phyloP scores from a whole-genome alignment of 768 basidiomycete species.

The Boletellus ananiceps region DNA sequence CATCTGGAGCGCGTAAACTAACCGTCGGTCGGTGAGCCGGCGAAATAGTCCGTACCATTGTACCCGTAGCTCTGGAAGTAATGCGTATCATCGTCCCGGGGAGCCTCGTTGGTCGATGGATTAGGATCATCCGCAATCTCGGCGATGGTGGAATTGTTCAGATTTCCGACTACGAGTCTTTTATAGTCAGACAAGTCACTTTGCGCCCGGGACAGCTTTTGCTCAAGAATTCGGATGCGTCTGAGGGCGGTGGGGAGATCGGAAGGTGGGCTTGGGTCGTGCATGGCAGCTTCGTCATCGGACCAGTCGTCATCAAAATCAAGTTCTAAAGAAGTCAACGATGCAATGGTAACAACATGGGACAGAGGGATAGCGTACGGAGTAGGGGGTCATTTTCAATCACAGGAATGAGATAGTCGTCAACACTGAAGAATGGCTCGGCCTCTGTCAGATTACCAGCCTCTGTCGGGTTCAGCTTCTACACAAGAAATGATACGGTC shows the following conservation, averaged over 20 bases:
- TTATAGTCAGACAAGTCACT: slow-evolving; percentile 63
- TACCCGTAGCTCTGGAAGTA: slow-evolving; percentile 90
- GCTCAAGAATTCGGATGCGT: slow-evolving; percentile 57
- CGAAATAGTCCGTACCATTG: slow-evolving; percentile 55
- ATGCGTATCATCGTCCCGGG: slow-evolving; percentile 84
- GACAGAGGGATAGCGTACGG: slow-evolving; percentile 48
- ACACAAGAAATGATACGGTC: slow-evolving; percentile 5
- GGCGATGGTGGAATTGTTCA: slow-evolving; percentile 43
- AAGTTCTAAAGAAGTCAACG: slow-evolving; percentile 42
- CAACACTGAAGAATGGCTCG: slow-evolving; percentile 64
- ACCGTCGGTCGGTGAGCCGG: background rate
- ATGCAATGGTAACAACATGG: background rate
- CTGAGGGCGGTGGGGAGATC: slow-evolving; percentile 34
- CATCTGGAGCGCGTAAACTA: slow-evolving; percentile 46
- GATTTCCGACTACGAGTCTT: slow-evolving; percentile 47
- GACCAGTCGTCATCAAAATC: slow-evolving; percentile 70
- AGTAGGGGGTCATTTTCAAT: slow-evolving; percentile 86
- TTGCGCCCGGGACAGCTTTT: slow-evolving; percentile 54
- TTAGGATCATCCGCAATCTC: slow-evolving; percentile 39
- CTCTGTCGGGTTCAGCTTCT: slow-evolving; percentile 52
- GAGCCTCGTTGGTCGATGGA: slow-evolving; percentile 18
- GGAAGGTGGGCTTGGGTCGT: slow-evolving; percentile 14
- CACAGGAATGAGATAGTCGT: slow-evolving; percentile 78
- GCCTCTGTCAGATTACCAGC: slow-evolving; percentile 47
- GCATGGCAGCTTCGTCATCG: slow-evolving; percentile 38